Conservation (phyloP, 2,329 filamentous ascomycete species). For the Tolypocladium tropicale region DNA sequence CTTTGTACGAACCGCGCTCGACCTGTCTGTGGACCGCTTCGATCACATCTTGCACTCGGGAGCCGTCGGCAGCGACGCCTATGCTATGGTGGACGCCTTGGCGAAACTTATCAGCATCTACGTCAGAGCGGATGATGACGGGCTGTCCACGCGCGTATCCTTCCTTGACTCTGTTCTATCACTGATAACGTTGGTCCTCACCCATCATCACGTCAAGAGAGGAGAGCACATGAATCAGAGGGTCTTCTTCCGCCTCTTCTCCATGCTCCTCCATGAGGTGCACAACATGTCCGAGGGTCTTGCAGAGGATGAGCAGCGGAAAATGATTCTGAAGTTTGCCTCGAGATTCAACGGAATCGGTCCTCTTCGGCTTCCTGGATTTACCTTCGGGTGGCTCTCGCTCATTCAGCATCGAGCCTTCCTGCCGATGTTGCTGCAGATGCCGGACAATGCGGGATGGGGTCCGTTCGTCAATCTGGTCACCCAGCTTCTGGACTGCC, state of each 20-base stretch:
- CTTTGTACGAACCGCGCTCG: constrained; percentile 74
- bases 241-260: constrained; percentile 85
- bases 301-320: constrained; percentile 50
- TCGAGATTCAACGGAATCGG: constrained; percentile 62
- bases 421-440: constrained; percentile 64
- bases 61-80: constrained; percentile 46
- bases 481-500: constrained; percentile 59
- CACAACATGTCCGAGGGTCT: constrained; percentile 47
- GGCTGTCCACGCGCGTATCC: constrained; percentile 51
- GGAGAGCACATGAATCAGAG: constrained; percentile 78
- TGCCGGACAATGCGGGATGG: constrained; percentile 65
- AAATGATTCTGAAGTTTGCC: constrained; percentile 63
- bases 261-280: constrained; percentile 69
- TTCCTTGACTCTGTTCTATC: constrained; percentile 72
- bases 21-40: constrained; percentile 67
- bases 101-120: constrained; percentile 71
- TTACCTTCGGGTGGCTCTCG: constrained; percentile 75
- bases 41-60: constrained; percentile 59
- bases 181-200: constrained; percentile 70
- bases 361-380: constrained; percentile 68
- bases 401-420: constrained; percentile 80
- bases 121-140: constrained; percentile 59
- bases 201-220: constrained; percentile 72
- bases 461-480: constrained; percentile 63
- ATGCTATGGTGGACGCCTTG: constrained; percentile 63